Evolutionary conservation across 148 eudicot genomes (phyloP).

Genomic region (Heliosperma pusillum): DNA sequence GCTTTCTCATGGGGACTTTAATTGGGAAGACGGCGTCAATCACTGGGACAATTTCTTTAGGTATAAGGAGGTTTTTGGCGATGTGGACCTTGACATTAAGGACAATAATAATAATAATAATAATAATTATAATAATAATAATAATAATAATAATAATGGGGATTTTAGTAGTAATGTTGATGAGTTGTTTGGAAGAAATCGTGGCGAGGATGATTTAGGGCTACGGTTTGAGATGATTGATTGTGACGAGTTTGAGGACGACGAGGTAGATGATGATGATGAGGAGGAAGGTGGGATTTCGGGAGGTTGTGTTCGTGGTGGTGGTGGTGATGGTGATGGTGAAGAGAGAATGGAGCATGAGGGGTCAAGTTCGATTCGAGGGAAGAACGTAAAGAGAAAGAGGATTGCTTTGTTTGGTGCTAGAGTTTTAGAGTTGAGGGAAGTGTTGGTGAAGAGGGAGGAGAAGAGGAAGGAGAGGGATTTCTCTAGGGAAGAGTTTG

Average conservation of each 20-base stretch:
- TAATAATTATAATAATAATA: constrained; percentile 18
- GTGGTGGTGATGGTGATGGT: constrained; percentile 27
- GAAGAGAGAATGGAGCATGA: constrained; percentile 8
- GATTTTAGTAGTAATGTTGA: constrained; percentile 23
- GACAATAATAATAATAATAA: constrained; percentile 23
- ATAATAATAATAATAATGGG: constrained; percentile 14
- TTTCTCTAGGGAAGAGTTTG: constrained; percentile 44
- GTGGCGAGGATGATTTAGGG: constrained; percentile 39
- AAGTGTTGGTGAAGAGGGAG: constrained; percentile 52
- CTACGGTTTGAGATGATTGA: constrained; percentile 38
- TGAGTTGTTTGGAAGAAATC: constrained; percentile 23
- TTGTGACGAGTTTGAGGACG: constrained; percentile 45
- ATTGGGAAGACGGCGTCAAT: constrained; percentile 73
- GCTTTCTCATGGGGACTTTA: constrained; percentile 43
- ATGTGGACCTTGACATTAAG: constrained; percentile 57
- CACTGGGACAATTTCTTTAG: constrained; percentile 79
- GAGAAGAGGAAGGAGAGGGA: constrained; percentile 63
- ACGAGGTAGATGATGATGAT: constrained; percentile 28
- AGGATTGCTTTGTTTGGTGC: constrained; percentile 50
- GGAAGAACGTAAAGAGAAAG: constrained; percentile 39
- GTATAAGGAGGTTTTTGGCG: constrained; percentile 87
- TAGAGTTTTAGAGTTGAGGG: constrained; percentile 58
- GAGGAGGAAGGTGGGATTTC: constrained; percentile 28
- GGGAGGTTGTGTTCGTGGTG: too few relatives aligned
- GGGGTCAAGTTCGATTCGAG: constrained; percentile 21